Conservation (phyloP, 192 early-diverging fungal species). For the Dissophora ornata region DNA sequence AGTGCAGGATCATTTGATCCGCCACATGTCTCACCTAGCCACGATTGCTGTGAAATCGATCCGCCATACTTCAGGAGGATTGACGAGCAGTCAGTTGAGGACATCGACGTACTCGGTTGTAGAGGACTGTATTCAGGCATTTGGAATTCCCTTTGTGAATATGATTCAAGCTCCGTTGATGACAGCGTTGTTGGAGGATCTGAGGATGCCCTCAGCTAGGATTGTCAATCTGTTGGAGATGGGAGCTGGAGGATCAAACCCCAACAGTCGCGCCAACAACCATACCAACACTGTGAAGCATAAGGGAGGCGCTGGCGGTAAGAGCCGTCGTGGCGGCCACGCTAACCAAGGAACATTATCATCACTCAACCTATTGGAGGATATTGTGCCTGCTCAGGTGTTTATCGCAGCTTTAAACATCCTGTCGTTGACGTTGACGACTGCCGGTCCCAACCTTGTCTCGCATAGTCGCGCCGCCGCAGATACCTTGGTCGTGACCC, state of each 20-base stretch:
- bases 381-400: slow-evolving; percentile 34
- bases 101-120: slow-evolving; percentile 56
- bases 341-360: slow-evolving; percentile 10
- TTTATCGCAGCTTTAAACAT: slow-evolving; percentile 35
- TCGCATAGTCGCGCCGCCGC: slow-evolving; percentile 45
- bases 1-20: slow-evolving; percentile 41
- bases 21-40: slow-evolving; percentile 42
- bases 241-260: slow-evolving; percentile 27
- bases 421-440: slow-evolving; percentile 33
- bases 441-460: slow-evolving; percentile 36
- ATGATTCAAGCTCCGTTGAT: slow-evolving; percentile 55
- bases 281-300: slow-evolving; percentile 42
- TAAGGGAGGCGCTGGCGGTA: slow-evolving; percentile 45
- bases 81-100: slow-evolving; percentile 36
- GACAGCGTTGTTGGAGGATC: slow-evolving; percentile 55
- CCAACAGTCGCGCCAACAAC: slow-evolving; percentile 44
- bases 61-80: slow-evolving; percentile 26
- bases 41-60: slow-evolving; percentile 46
- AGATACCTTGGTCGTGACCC: slow-evolving; percentile 41
- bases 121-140: slow-evolving; percentile 58
- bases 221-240: slow-evolving; percentile 41
- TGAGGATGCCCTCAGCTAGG: slow-evolving; percentile 40
- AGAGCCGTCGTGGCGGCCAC: slow-evolving; percentile 28
- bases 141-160: slow-evolving; percentile 59
- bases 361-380: slow-evolving; percentile 23